Evolutionary conservation across 208 protist species (phyloP).

Genomic region (Acanthamoeba lenticulata): DNA sequence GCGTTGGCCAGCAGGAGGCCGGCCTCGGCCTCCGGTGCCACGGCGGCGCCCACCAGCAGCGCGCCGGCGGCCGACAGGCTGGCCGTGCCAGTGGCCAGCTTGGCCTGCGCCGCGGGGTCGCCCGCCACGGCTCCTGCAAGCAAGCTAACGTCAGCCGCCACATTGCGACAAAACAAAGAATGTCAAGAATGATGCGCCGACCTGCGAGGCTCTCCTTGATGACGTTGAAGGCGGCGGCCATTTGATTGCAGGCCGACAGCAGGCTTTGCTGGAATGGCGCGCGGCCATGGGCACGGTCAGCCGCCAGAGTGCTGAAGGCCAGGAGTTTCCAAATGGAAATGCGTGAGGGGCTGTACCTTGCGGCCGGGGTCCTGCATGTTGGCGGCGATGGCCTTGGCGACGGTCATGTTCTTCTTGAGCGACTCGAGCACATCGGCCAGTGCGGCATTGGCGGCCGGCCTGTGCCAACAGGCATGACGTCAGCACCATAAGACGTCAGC

Average conservation of each 20-base stretch:
- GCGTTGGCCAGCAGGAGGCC: constrained; percentile 13
- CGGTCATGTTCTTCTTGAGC: constrained; percentile 43
- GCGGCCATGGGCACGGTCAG: background rate
- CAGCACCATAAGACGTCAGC: background rate
- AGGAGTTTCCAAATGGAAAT: background rate
- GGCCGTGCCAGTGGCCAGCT: background rate
- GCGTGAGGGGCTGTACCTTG: background rate
- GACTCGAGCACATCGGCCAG: constrained; percentile 36
- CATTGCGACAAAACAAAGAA: background rate
- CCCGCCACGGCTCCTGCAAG: background rate
- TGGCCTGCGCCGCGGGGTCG: background rate
- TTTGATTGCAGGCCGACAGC: background rate
- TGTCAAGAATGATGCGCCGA: background rate
- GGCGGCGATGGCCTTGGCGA: constrained; percentile 30
- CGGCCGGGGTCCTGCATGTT: background rate
- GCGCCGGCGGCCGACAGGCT: background rate
- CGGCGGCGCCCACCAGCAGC: background rate
- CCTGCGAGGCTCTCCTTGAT: constrained; percentile 15
- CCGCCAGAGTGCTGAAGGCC: background rate
- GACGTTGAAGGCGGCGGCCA: constrained; percentile 17
- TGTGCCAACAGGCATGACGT: background rate
- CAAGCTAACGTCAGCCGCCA: background rate
- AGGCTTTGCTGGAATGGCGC: background rate
- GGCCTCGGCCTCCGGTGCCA: background rate
- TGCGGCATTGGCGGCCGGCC: background rate